Percentiles rank a stretch among this genome's conserved stretches.
phyloP scores from a whole-genome alignment of 148 eudicot genomes.

The Vaccinium macrocarpon region DNA sequence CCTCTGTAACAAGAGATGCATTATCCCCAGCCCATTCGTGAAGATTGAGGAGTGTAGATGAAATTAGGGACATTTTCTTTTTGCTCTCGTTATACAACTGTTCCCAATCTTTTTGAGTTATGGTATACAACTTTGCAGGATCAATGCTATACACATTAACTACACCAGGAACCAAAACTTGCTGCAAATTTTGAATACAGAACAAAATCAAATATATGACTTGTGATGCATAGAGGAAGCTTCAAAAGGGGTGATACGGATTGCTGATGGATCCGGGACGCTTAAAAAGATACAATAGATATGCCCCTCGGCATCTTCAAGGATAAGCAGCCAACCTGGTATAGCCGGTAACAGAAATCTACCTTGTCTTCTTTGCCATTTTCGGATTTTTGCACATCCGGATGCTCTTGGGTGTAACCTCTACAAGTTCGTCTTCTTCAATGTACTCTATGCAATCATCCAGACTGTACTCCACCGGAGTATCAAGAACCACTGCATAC shows the following conservation, averaged over 20 bases:
- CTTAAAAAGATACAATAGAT: neutral
- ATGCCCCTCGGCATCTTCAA: neutral
- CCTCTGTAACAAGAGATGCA: neutral
- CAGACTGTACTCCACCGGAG: conserved; percentile 81
- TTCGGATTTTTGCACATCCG: conserved; percentile 96
- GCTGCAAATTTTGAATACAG: conserved; percentile 14
- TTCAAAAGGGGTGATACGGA: neutral
- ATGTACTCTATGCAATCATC: conserved; percentile 99
- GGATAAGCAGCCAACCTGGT: conserved; percentile 12
- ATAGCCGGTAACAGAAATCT: neutral
- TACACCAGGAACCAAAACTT: conserved; percentile 19
- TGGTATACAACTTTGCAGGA: conserved; percentile 16
- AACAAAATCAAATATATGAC: conserved; percentile 1
- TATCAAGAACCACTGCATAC: conserved; percentile 75
- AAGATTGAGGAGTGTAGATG: neutral
- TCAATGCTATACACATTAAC: conserved; percentile 21
- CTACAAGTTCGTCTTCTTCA: conserved; percentile 97
- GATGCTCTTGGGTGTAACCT: conserved; percentile 81
- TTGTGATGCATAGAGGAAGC: neutral
- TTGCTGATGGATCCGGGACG: neutral
- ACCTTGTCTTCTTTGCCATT: conserved; percentile 46
- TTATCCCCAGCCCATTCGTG: neutral
- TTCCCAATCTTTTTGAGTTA: neutral
- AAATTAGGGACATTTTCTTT: neutral
- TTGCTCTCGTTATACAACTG: neutral